Evolutionary conservation across 805 yeast species (phyloP).

Genomic region (Ogataea neopini): DNA sequence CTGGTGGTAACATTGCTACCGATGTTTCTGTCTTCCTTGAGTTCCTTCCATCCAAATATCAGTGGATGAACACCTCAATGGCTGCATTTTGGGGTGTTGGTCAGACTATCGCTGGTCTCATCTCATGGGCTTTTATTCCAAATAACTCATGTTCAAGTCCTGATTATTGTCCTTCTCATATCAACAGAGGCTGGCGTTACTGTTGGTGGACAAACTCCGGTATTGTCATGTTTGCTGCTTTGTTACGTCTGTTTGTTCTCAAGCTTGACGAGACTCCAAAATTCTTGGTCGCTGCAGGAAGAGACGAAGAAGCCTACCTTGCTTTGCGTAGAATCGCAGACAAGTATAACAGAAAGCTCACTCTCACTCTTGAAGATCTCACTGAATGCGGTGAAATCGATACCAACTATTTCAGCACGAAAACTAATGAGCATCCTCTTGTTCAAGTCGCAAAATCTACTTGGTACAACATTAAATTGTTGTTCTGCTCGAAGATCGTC

Average conservation of each 20-base stretch:
- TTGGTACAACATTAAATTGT: constrained; percentile 42
- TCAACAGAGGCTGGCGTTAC: constrained; percentile 66
- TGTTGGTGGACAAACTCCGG: constrained; percentile 55
- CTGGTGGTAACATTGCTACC: constrained; percentile 59
- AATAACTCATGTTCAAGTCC: constrained; percentile 47
- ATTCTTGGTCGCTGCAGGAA: constrained; percentile 52
- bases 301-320: constrained; percentile 50
- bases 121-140: constrained; percentile 59
- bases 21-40: constrained; percentile 57
- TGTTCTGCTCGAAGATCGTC: constrained; percentile 48
- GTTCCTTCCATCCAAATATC: constrained; percentile 50
- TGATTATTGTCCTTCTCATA: constrained; percentile 43
- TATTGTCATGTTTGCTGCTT: constrained; percentile 48
- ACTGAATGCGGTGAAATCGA: constrained; percentile 44
- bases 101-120: constrained; percentile 51
- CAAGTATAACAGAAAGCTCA: constrained; percentile 42
- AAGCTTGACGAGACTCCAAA: constrained; percentile 57
- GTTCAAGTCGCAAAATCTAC: constrained; percentile 32
- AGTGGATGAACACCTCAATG: constrained; percentile 53
- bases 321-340: constrained; percentile 46
- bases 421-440: constrained; percentile 28
- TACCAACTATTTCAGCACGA: constrained; percentile 23
- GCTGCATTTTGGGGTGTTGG: constrained; percentile 61
- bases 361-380: constrained; percentile 49
- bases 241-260: constrained; percentile 47